A percentile compares a stretch with the other conserved stretches of the same genome.
Evolutionary conservation across 2,329 filamentous ascomycete genomes (phyloP).

Genomic region (Aureobasidium melanogenum): DNA sequence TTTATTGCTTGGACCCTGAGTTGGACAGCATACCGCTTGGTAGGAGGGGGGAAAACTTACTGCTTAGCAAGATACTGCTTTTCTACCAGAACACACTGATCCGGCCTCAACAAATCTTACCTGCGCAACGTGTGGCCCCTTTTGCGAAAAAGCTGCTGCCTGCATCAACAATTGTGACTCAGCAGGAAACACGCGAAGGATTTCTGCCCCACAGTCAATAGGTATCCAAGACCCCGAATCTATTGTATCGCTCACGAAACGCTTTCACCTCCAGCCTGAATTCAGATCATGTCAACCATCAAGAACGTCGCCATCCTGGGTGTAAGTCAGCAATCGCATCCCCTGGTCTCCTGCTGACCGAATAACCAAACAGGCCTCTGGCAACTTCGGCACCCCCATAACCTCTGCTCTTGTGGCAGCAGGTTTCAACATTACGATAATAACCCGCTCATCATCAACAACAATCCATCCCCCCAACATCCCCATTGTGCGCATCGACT

Average conservation of each 20-base stretch:
- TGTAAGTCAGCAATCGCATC: too few species aligned
- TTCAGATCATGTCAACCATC: neutral
- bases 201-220: neutral
- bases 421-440: slow-evolving; percentile 43
- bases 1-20: neutral
- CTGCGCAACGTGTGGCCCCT: too few species aligned
- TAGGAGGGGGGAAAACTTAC: too few species aligned
- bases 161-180: too few species aligned
- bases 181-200: neutral
- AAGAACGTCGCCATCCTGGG: slow-evolving; percentile 5
- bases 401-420: slow-evolving; percentile 12
- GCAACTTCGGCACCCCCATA: slow-evolving; percentile 18
- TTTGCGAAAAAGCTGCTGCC: neutral
- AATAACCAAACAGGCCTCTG: slow-evolving; percentile 6
- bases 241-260: too few species aligned
- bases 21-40: neutral
- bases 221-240: neutral
- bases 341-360: too few species aligned
- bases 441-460: slow-evolving; percentile 38
- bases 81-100: too few species aligned
- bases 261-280: too few species aligned
- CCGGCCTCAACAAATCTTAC: too few species aligned
- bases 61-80: too few species aligned
- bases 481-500: slow-evolving; percentile 32
- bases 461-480: slow-evolving; percentile 22